These are phyloP conservation scores for Abrus pulchellus DNA, from an alignment of 306 rosid genomes.

Conservation along the genomic window DNA sequence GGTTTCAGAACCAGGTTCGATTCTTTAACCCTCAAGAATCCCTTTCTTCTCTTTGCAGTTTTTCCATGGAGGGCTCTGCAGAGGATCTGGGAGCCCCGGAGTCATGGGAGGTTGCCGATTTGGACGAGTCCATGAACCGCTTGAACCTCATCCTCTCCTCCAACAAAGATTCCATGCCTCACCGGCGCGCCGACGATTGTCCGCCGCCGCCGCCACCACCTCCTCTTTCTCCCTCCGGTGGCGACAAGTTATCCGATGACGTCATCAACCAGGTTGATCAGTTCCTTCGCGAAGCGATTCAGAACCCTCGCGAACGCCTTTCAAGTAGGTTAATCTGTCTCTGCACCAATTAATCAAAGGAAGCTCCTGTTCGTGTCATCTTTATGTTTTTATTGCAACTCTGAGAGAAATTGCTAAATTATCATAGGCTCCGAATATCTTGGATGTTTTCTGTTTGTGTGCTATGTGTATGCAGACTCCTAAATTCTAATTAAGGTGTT, in stretches of 20 bases:
- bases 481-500: conserved; percentile 7
- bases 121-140: conserved; percentile 85
- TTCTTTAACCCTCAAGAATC: conserved; percentile 49
- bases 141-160: conserved; percentile 78
- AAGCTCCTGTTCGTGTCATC: neutral
- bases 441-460: neutral
- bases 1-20: conserved; percentile 42
- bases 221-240: conserved; percentile 48
- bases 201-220: conserved; percentile 35
- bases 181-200: conserved; percentile 29
- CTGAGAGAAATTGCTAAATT: neutral
- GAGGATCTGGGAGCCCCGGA: conserved; percentile 97
- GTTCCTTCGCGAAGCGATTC: conserved; percentile 95
- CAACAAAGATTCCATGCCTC: conserved; percentile 57
- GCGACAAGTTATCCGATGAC: conserved; percentile 64
- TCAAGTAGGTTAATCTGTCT: conserved; percentile 62
- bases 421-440: neutral
- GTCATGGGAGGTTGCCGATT: conserved; percentile 94
- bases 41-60: conserved; percentile 2
- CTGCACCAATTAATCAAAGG: neutral
- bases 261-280: conserved; percentile 77
- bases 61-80: conserved; percentile 88
- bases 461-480: neutral
- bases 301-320: conserved; percentile 95
- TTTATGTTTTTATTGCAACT: neutral